A percentile compares a stretch with the other conserved stretches of the same genome.
Evolutionary conservation across 495 filamentous ascomycete genomes (phyloP).

Genomic region (Tetracladium marchalianum): DNA sequence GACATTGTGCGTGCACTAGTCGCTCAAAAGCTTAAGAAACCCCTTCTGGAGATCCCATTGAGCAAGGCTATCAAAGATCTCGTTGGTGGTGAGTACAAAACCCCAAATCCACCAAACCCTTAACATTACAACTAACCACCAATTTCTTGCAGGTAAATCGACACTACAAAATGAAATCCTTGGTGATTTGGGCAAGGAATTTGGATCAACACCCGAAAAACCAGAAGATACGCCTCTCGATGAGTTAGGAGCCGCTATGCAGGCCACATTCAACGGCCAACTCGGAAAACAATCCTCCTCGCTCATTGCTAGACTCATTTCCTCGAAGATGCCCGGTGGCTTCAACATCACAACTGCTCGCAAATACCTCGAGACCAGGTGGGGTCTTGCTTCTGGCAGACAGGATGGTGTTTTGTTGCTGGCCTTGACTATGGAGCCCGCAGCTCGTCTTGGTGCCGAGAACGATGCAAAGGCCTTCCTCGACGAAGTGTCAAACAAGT

Average conservation of each 20-base stretch:
- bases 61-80: constrained; percentile 98
- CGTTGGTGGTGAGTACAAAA: constrained; percentile 70
- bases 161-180: constrained; percentile 97
- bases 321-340: constrained; percentile 98
- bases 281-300: constrained; percentile 95
- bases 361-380: constrained; percentile 90
- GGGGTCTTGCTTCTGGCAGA: constrained; percentile 78
- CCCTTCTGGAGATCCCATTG: constrained; percentile 76
- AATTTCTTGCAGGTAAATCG: constrained; percentile 61
- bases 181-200: constrained; percentile 94
- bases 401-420: constrained; percentile 88
- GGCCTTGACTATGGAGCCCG: constrained; percentile 85
- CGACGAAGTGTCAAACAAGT: constrained; percentile 80
- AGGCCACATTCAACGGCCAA: constrained; percentile 95
- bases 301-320: constrained; percentile 85
- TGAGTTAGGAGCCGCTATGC: constrained; percentile 91
- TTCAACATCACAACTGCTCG: constrained; percentile 95
- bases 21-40: constrained; percentile 98
- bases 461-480: constrained; percentile 85
- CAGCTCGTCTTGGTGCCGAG: constrained; percentile 79
- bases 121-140: constrained; percentile 7
- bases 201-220: constrained; percentile 95
- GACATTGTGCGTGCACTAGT: constrained; percentile 86
- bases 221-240: constrained; percentile 95
- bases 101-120: background rate